These are phyloP conservation scores for Fusarium humuli DNA, from an alignment of 2,329 filamentous ascomycete species.

Conservation along the genomic window DNA sequence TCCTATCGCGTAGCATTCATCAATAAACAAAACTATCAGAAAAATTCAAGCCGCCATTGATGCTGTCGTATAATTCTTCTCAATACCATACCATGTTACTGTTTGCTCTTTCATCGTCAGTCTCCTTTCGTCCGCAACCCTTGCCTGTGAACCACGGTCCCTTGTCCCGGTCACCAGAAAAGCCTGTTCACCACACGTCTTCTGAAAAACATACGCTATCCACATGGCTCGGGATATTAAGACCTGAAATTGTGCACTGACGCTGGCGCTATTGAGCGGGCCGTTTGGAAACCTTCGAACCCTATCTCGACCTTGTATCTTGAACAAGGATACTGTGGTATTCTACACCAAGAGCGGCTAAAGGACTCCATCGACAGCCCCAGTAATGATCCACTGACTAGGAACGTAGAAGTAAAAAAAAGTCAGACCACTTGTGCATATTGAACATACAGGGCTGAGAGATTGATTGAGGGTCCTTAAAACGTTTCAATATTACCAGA, in stretches of 20 bases:
- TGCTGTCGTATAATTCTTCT: no score
- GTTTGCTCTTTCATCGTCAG: no score
- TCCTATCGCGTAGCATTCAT: not conserved
- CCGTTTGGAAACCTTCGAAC: not conserved
- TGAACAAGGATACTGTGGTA: not conserved
- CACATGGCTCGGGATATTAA: conserved; percentile 3
- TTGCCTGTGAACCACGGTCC: not conserved
- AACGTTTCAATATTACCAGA: not conserved
- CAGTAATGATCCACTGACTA: not conserved
- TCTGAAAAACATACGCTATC: not conserved
- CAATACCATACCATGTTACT: accelerated
- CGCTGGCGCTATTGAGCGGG: conserved; percentile 3
- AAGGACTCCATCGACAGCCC: not conserved
- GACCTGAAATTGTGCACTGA: not conserved
- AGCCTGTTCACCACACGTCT: not conserved
- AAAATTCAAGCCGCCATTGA: no score
- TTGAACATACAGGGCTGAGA: not conserved
- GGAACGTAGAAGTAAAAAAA: conserved; percentile 11
- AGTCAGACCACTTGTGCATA: not conserved
- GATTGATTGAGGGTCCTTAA: not conserved
- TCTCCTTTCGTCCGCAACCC: not conserved
- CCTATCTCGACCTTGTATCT: conserved; percentile 11
- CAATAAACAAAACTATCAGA: no score
- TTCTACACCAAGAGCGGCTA: not conserved
- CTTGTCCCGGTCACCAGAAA: not conserved